These are phyloP conservation scores for Fusarium albosuccineum DNA, from an alignment of 2,329 filamentous ascomycete genomes.

Conservation along the genomic window DNA sequence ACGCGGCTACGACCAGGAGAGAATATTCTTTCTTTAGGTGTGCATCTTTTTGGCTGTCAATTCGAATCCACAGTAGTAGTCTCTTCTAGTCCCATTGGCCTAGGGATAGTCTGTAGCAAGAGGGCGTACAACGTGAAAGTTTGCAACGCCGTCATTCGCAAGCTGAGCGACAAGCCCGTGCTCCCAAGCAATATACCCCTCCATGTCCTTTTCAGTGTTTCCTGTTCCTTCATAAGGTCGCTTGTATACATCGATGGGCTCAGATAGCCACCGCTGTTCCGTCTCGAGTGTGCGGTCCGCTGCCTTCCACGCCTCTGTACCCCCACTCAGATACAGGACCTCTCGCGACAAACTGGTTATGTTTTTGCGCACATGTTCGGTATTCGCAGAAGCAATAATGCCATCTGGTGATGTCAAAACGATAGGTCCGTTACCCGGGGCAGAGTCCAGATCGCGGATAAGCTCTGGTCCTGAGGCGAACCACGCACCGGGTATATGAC, in stretches of 20 bases:
- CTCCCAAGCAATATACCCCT: constrained; percentile 51
- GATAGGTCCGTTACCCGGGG: constrained; percentile 38
- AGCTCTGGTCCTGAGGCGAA: constrained; percentile 50
- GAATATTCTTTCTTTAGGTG: too few relatives aligned
- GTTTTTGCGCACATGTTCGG: constrained; percentile 14
- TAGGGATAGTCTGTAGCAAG: too few relatives aligned
- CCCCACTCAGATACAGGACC: constrained; percentile 43
- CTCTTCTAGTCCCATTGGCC: too few relatives aligned
- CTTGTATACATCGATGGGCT: constrained; percentile 51
- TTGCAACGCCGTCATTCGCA: not conserved
- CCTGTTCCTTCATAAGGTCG: constrained; percentile 49
- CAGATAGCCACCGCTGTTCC: constrained; percentile 46
- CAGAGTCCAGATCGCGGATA: constrained; percentile 39
- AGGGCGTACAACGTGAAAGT: not conserved
- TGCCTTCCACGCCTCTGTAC: constrained; percentile 45
- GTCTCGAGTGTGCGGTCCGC: constrained; percentile 41
- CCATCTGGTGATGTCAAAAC: constrained; percentile 43
- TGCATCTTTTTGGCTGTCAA: too few relatives aligned
- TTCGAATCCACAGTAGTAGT: too few relatives aligned
- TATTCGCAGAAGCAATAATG: constrained; percentile 23
- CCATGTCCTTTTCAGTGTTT: constrained; percentile 48
- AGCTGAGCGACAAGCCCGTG: constrained; percentile 46
- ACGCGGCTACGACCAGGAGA: too few relatives aligned
- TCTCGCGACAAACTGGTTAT: constrained; percentile 8
- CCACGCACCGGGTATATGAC: constrained; percentile 49